Evolutionary conservation across 2,329 filamentous ascomycete genomes (phyloP), one percentile per base, ranked within the genome.

Genomic region (Lachnellula suecica): DNA sequence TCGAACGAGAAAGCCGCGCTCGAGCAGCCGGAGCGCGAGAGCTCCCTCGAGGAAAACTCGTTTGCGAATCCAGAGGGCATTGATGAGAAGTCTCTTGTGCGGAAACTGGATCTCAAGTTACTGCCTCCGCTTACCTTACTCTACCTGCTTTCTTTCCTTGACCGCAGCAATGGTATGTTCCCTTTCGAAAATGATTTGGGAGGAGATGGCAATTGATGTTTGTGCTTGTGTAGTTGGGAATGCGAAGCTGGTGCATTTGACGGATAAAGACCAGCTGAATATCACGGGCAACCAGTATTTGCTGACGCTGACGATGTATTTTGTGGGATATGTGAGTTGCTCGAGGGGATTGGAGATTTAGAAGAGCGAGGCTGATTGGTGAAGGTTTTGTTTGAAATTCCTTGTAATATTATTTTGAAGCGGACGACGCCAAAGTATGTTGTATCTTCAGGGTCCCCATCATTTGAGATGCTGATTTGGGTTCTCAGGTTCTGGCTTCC

Each of bases 261-360:
- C 78, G 0, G n/a, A n/a, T n/a, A 67, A 63, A 4, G 79, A 83
- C 58, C 56, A n/a, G n/a, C n/a, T 83, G 3, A 48, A 75, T 42
- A 82, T 82, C 70, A 76, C 77, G 23, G 82, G 79, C 1, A 79
- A 85, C 42, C 75, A 87, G 59, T 88, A 89, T 52, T 72, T 88
- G 1, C 84, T 80, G 0, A 82, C 83, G 1, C 63, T 88, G 37
- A 88, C 84, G 0, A 66, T 88, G 0, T 89, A 87, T 66, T 89
- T 89, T 62, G 70, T 83, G 37, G 79, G 78, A 40, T 83, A 83
- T 53, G 79, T 64, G 44, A 44, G 60, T 56, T 24, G 17, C 22
- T 19, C 2, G 10, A 20, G 17, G n/a, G 1, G 20, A 19, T 19
- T 15, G 4, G 20, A 10, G n/a, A 35, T 40, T 20, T 6, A 9